A percentile compares a stretch with the other conserved stretches of the same genome.
Evolutionary conservation across 208 protist genomes (phyloP).

Genomic region (Leishmania guyanensis): DNA sequence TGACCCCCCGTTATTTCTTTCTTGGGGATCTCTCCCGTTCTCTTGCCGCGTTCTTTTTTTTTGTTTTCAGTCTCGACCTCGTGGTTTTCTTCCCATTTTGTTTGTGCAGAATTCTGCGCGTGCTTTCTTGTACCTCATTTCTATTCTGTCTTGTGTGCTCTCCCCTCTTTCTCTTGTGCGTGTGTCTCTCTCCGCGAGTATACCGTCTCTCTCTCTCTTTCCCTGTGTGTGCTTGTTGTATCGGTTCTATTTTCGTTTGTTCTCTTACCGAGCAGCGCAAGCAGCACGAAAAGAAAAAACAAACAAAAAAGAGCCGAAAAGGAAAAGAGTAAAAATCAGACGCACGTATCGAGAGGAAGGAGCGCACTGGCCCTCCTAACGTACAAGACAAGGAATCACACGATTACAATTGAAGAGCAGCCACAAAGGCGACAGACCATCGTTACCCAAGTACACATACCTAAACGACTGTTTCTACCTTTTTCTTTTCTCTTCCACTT

Average conservation of each 20-base stretch:
- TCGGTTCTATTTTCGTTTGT: too few species aligned
- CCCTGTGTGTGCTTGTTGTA: too few species aligned
- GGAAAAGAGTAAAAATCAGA: too few species aligned
- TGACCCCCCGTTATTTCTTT: background rate
- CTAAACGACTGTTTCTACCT: background rate
- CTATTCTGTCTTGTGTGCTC: background rate
- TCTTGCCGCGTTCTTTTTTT: background rate
- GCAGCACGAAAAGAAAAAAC: too few species aligned
- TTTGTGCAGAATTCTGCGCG: background rate
- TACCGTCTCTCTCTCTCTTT: too few species aligned
- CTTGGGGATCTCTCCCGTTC: background rate
- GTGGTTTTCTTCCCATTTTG: background rate
- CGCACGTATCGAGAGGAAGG: background rate
- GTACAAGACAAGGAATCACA: background rate
- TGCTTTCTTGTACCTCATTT: background rate
- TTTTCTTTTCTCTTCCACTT: background rate
- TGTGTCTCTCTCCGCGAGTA: too few species aligned
- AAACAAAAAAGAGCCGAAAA: too few species aligned
- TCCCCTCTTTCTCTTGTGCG: background rate
- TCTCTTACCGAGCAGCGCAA: too few species aligned
- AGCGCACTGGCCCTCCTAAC: too few species aligned
- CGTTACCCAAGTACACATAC: background rate
- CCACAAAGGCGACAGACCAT: background rate
- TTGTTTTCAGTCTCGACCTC: conserved; percentile 2
- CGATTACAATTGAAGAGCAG: background rate